Evolutionary conservation across 2,329 filamentous ascomycete species (phyloP).

Genomic region (Penicillium palitans): DNA sequence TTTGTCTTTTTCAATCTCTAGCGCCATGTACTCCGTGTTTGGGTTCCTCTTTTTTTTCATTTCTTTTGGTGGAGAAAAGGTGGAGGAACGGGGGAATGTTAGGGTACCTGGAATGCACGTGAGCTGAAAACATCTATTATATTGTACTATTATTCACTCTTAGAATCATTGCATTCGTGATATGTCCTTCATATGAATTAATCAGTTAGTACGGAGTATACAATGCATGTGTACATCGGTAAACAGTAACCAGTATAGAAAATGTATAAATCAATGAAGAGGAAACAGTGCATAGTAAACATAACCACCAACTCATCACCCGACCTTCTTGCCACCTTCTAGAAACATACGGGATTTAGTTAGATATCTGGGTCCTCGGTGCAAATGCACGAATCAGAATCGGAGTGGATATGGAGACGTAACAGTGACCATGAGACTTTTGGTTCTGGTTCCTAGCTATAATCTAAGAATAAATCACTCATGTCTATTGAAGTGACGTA

Average conservation of each 20-base stretch:
- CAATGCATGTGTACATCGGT: not conserved
- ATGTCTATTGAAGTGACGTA: not conserved
- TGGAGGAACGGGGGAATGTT: constrained; percentile 21
- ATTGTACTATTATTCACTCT: not conserved
- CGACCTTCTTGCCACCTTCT: constrained; percentile 26
- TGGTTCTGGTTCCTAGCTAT: not conserved
- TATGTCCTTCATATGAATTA: not conserved
- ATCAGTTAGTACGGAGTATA: not conserved
- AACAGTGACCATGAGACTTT: constrained; percentile 2
- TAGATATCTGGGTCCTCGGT: constrained; percentile 13
- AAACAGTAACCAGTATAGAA: not conserved
- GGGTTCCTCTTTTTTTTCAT: constrained; percentile 11
- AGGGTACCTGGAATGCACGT: constrained; percentile 18
- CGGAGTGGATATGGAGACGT: not conserved
- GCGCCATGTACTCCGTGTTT: constrained; percentile 25
- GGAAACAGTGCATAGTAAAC: constrained; percentile 1
- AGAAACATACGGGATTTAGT: constrained; percentile 24
- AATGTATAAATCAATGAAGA: constrained; percentile 7
- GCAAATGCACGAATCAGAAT: constrained; percentile 18
- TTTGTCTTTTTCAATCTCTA: not conserved
- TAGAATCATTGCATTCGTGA: not conserved
- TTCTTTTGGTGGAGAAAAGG: constrained; percentile 27
- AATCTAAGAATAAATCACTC: constrained; percentile 5
- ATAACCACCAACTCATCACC: constrained; percentile 8
- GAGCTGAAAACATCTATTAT: constrained; percentile 11